Conservation (phyloP, 345 rosid genomes). For the Aethionema arabicum region DNA sequence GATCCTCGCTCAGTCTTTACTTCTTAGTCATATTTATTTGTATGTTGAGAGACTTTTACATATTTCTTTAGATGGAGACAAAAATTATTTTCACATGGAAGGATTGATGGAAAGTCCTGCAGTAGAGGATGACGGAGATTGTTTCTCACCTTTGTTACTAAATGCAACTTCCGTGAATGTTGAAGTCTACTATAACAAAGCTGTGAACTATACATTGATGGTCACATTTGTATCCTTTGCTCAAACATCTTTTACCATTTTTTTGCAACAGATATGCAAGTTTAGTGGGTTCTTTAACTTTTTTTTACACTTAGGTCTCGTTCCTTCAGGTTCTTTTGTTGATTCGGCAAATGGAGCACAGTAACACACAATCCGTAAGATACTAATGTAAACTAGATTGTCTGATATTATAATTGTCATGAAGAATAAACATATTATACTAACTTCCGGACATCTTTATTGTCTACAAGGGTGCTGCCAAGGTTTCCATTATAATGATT, state of each 20-base stretch:
- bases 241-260: slow-evolving; percentile 1
- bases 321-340: slow-evolving; percentile 93
- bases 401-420: slow-evolving; percentile 7
- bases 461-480: slow-evolving; percentile 82
- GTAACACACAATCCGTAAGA: slow-evolving; percentile 97
- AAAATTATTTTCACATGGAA: slow-evolving; percentile 73
- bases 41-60: neutral
- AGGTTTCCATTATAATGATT: slow-evolving; percentile 90
- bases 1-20: slow-evolving; percentile 11
- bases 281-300: slow-evolving; percentile 58
- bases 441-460: slow-evolving; percentile 9
- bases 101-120: slow-evolving; percentile 93
- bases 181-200: slow-evolving; percentile 94
- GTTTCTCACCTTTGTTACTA: slow-evolving; percentile 75
- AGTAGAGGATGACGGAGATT: slow-evolving; percentile 85
- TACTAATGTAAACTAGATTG: slow-evolving; percentile 13
- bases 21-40: slow-evolving; percentile 10
- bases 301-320: slow-evolving; percentile 57
- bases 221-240: slow-evolving; percentile 97
- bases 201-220: slow-evolving; percentile 98
- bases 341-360: slow-evolving; percentile 95
- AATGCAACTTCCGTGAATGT: slow-evolving; percentile 91
- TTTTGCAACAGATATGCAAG: slow-evolving; percentile 21
- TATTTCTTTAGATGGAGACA: slow-evolving; percentile 70
- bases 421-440: slow-evolving; percentile 9